Evolutionary conservation across 2,329 filamentous ascomycete genomes (phyloP), one percentile per base, ranked within the genome.

Genomic region (Fusarium sp.): DNA sequence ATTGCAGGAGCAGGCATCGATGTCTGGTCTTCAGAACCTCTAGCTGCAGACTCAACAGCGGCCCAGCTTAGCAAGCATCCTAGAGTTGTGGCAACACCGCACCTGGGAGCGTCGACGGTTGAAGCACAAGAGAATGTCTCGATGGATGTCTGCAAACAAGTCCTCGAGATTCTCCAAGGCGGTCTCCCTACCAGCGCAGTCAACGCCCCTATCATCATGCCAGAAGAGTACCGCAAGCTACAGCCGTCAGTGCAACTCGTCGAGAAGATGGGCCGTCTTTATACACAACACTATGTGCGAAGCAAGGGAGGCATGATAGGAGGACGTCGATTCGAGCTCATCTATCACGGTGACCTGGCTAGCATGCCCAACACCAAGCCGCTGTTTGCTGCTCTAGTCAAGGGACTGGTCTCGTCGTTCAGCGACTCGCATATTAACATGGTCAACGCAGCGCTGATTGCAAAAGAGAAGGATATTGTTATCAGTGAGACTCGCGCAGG

Each of bases 91-190:
- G 88, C 88, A 2, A 94, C 91, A 7, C 91, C 91, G 1, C 91
- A 95, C 73, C 81, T 95, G 0, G 91, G 91, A 7, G 91, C 91
- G 0, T 91, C 88, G 0, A 95, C 91, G 0, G 83, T 90, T 31
- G 91, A 95, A 80, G 91, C 91, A 0, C 91, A 95, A 74, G 91
- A 94, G 71, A 93, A 93, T 60, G 91, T 93, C 4, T 91, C 89
- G 2, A 85, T 93, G 61, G 91, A 94, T 68, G 91, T 94, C 8
- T 94, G 91, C 74, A 88, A 89, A 31, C 91, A 95, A 76, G 90
- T 93, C 11, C 81, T 91, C 0, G 84, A 88, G 55, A 91, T 94
- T 38, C 79, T 95, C 3, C 80, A 82, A 0, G 91, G 91, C 4
- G 88, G 89, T 1, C 80, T 93, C 2, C 91, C 91, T 0, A 90